Evolutionary conservation across 352 stramenopile genomes (phyloP), one percentile per base, ranked within the genome.

Genomic region (Globisporangium iwayamae): DNA sequence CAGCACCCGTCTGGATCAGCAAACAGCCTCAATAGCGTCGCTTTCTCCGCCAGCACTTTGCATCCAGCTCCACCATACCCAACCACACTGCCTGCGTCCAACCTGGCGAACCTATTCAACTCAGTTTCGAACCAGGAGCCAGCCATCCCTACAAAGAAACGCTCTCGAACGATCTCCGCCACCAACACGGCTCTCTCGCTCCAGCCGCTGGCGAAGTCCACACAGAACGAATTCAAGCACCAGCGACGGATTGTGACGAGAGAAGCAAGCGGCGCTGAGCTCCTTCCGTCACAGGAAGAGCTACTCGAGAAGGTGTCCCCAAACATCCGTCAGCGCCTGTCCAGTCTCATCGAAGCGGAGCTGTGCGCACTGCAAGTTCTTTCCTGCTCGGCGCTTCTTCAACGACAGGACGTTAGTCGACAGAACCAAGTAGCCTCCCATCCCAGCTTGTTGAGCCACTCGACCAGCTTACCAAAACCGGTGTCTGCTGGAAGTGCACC

Each of bases 331-430:
- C 78, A 86, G 30, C 80, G 82, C 9, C 60, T 93, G 34, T 86
- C 84, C 18, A 87, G 76, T 58, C 73, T 94, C 13, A 89, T 91
- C 53, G 85, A 94, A 68, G 74, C 83, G 2, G 85, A 94, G 62
- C 64, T 94, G 47, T 92, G 81, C 53, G 85, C 85, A 34, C 75
- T 94, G 30, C 85, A 94, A 69, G 85, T 94, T 51, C 78, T 94
- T 4, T 91, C 79, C 43, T 90, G 80, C 65, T 90, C 87, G 51
- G 79, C 80, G 7, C 76, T 86, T 66, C 68, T 89, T 13, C 81
- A 85, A 62, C 72, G 65, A 25, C 81, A 87, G 47, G 65, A 87
- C 39, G 67, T 73, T 16, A 68, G 77, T 59, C 61, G 61, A 11
- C 20, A 65, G 52, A 60, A 41, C 30, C 56, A 60, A 67, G 60